Base-by-base conservation (phyloP, 176 grass and related monocot genomes). In the Cymbopogon citratus region DNA sequence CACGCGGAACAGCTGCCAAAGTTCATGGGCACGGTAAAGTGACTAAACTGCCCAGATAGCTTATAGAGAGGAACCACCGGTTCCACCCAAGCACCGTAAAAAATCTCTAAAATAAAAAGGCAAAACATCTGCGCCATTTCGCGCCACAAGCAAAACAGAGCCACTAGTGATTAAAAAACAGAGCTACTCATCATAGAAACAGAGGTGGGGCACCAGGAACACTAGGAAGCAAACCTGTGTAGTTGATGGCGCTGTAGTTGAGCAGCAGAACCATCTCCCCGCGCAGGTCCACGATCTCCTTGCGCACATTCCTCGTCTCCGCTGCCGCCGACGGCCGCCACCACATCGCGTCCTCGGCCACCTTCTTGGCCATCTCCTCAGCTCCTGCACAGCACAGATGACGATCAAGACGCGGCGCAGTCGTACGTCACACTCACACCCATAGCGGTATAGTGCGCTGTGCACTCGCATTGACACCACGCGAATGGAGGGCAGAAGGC, bases 231-330 rank as follows among this genome's bases (percentile, higher is more conserved):
- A 18, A 93, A 46, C 94, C 91, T 82, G 94, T 97, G 87, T 94
- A 97, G 62, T 97, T 97, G 67, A 94, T 63, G 71, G 73, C 83
- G 77, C 89, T 94, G 76, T 90, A 97, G 83, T 94, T 97, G 82
- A 89, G 82, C 41, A 97, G 89, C 4, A 97, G 89, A 13, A 97
- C 91, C 91, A 92, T 97, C 31, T 94, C 91, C 1, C 91, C 87
- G 43, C 92, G 94, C 60, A 97, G 80, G 28, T 97, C 76, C 16
- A 94, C 91, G 6, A 97, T 87, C 45, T 87, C 89, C 69, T 90
- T 94, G 67, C 94, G 68, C 59, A 84, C 73, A 71, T 41, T 78
- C 76, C 62, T 73, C 73, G 81, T 86, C 79, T 84, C 75, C 39
- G 5, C 38, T 45, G 87, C 28, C 15, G 84, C 48, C 61, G 16